These are phyloP conservation scores for Jaapia argillacea DNA, from an alignment of 768 basidiomycete species.

Conservation along the genomic window DNA sequence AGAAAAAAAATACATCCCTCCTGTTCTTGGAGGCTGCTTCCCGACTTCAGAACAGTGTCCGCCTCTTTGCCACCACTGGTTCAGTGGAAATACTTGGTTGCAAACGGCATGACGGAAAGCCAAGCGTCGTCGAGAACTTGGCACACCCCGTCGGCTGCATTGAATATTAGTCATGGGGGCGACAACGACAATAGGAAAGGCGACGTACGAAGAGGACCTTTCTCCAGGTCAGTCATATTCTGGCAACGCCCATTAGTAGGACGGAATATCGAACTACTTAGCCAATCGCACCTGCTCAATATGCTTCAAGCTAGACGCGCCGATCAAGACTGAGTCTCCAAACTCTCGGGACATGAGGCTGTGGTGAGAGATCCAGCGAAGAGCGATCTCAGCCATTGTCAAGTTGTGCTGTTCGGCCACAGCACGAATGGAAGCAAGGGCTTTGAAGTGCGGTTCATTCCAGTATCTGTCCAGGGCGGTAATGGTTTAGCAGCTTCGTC, in stretches of 20 bases:
- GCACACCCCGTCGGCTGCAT: conserved; percentile 42
- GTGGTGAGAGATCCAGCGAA: conserved; percentile 41
- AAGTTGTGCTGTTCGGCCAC: conserved; percentile 22
- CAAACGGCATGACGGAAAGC: conserved; percentile 29
- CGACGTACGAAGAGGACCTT: conserved; percentile 41
- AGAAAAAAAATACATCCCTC: too few species aligned
- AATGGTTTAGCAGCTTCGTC: too few species aligned
- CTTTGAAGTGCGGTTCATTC: conserved; percentile 21
- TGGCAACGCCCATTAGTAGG: conserved; percentile 7
- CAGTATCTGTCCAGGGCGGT: conserved; percentile 14
- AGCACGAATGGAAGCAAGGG: conserved; percentile 21
- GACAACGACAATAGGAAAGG: neutral
- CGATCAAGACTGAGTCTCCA: conserved; percentile 47
- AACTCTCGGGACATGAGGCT: conserved; percentile 34
- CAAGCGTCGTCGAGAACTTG: conserved; percentile 42
- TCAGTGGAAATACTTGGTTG: conserved; percentile 14
- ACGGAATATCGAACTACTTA: neutral
- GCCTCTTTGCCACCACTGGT: neutral
- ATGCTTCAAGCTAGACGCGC: conserved; percentile 48
- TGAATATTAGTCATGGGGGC: neutral
- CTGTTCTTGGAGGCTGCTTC: too few species aligned
- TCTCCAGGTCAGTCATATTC: conserved; percentile 44
- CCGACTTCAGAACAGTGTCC: neutral
- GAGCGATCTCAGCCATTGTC: conserved; percentile 29
- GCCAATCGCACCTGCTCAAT: conserved; percentile 36